Base-by-base conservation (phyloP, 495 filamentous ascomycete genomes). In the Xylaria bambusicola region DNA sequence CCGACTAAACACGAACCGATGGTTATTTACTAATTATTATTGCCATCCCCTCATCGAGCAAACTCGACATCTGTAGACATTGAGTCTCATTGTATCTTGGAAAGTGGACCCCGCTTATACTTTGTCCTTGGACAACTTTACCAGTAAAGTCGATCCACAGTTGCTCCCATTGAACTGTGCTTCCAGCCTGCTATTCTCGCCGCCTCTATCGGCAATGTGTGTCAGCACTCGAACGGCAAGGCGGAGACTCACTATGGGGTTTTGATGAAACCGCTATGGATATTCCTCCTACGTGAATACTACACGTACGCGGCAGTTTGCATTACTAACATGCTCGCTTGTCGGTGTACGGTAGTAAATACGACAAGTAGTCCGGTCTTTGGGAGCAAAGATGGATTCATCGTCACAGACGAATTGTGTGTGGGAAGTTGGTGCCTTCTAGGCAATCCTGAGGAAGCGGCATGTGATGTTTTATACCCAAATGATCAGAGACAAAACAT, bases 1-100 rank as follows among this genome's bases (percentile, higher is more conserved):
- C 84, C 51, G 83, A 83, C 62, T 83, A 75, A 66, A 12, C 26
- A 52, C 29, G 3, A 31, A 15, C 26, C 12, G 5, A 10, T 33
- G 46, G 46, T 24, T 15, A 26, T 23, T 44, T n/a, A 15, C 33
- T n/a, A 26, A 35, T 26, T 27, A n/a, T 35, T 33, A 24, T 17
- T 23, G 20, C 56, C n/a, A 45, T 35, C 10, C 21, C 24, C 23
- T 8, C 12, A 41, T 33, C 18, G 13, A 36, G n/a, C 23, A 33
- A 18, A 13, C 26, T 50, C 44, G 26, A 24, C 38, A 8, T 21
- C 33, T 51, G 6, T 21, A 13, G 36, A 20, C 12, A 7, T 40
- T 27, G 33, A 20, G 35, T 8, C 35, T 29, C 40, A 44, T 10
- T 35, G 18, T 38, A 13, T 31, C 38, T 54, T 54, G 21, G 38